Base-by-base conservation (phyloP, 140 eudicot species). In the Ambrosia hybrid region DNA sequence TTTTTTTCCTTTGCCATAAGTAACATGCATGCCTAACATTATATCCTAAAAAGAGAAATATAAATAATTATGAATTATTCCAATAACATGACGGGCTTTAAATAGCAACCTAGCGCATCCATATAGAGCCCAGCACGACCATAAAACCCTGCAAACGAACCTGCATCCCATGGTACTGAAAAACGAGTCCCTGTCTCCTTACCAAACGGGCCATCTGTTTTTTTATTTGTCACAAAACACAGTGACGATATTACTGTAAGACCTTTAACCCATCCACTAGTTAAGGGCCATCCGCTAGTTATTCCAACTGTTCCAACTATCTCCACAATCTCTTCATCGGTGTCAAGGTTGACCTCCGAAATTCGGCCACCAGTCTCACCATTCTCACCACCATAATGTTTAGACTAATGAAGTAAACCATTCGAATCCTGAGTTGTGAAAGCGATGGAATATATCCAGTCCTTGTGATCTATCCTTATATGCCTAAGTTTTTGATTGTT, bases 141-240 rank as follows among this genome's bases (percentile, higher is more conserved):
- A 75, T 65, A 75, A 65, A 75, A 65, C 59, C 79, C 79, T 3
- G 49, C 73, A 55, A 75, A 75, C 57, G 67, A 39, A 41, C 79
- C 79, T 38, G 3, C 67, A n/a, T 65, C 73, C 73, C 79, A 75
- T 41, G 73, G 46, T 12, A 65, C 67, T 4, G 36, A 53, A 55
- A 75, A 75, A n/a, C 8, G 4, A 65, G 58, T 65, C 37, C 51
- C 73, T 1, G 59, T 55, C 38, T 39, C 59, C 36, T 55, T 55
- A 26, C 68, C 73, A 75, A 75, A 65, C 30, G 59, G 66, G 4
- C 67, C 73, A 0, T 41, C 15, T n/a, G 15, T 55, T 15, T 56
- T 66, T 55, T 65, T 75, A 57, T 33, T 75, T 2, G 73, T 75
- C 17, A 55, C 46, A 30, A 75, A 39, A 55, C 67, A 3, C 59